Conservation (phyloP, 495 filamentous ascomycete genomes). For the Aspergillus haitiensis region DNA sequence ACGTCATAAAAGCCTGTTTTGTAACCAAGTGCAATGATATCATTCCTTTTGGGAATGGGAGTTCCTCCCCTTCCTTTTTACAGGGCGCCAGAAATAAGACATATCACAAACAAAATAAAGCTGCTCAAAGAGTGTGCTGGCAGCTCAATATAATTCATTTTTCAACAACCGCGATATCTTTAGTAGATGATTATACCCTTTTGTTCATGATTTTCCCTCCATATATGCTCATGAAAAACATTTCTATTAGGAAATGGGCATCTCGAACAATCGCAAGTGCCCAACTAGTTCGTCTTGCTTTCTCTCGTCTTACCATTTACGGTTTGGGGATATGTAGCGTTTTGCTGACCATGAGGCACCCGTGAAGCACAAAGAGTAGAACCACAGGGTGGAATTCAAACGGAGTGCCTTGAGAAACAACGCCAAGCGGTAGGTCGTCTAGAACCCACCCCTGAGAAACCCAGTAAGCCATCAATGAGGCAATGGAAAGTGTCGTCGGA, state of each 20-base stretch:
- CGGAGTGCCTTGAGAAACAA: conserved; percentile 60
- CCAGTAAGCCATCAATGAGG: conserved; percentile 86
- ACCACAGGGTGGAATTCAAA: conserved; percentile 89
- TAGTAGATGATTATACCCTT: conserved; percentile 22
- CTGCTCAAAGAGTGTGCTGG: conserved; percentile 17
- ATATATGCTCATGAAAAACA: conserved; percentile 26
- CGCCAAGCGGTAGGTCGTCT: conserved; percentile 70
- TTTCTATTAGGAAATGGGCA: conserved; percentile 21
- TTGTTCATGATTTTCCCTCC: conserved; percentile 13
- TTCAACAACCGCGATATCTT: conserved; percentile 18
- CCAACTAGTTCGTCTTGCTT: conserved; percentile 1
- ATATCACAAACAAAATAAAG: conserved; percentile 3
- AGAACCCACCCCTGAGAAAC: conserved; percentile 75
- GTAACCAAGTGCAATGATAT: conserved; percentile 2
- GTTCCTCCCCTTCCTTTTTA: neutral
- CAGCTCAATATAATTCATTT: conserved; percentile 25
- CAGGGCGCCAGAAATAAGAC: neutral
- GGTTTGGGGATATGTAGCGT: conserved; percentile 96
- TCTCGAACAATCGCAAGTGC: conserved; percentile 12
- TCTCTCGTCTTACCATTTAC: conserved; percentile 35
- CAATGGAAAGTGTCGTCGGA: conserved; percentile 80
- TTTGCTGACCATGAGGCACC: conserved; percentile 92
- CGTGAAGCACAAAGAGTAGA: conserved; percentile 76
- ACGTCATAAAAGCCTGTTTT: neutral
- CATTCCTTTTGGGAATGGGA: neutral